A percentile compares a stretch with the other conserved stretches of the same genome.
phyloP scores from a whole-genome alignment of 2,329 filamentous ascomycete species.

The Conoideocrella luteorostrata region DNA sequence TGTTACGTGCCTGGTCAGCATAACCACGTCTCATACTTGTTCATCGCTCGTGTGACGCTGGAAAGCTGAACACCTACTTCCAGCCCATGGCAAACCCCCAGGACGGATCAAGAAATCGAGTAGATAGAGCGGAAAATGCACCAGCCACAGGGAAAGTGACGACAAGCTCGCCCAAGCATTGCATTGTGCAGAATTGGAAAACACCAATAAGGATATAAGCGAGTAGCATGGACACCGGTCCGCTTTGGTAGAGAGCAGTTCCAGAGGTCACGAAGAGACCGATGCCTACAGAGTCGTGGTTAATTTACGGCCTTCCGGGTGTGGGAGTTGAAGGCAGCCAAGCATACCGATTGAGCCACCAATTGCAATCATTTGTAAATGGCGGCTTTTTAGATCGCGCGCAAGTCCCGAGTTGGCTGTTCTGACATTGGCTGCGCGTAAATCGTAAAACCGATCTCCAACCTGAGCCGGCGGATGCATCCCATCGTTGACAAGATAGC shows the following conservation, averaged over 20 bases:
- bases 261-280: conserved; percentile 85
- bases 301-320: too few relatives aligned
- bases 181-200: conserved; percentile 89
- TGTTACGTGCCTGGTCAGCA: conserved; percentile 23
- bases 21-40: not conserved
- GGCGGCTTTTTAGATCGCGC: conserved; percentile 71
- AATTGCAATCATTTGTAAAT: conserved; percentile 97
- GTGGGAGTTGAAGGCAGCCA: too few relatives aligned
- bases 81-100: conserved; percentile 96
- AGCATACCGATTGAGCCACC: conserved; percentile 76
- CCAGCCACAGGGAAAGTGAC: conserved; percentile 87
- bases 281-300: conserved; percentile 47
- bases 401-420: conserved; percentile 71
- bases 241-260: conserved; percentile 61
- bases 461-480: too few relatives aligned
- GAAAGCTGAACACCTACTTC: conserved; percentile 53
- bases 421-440: conserved; percentile 57
- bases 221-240: conserved; percentile 70
- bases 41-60: too few relatives aligned
- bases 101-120: conserved; percentile 84
- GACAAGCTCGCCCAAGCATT: conserved; percentile 85
- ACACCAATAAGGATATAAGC: conserved; percentile 73
- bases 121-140: conserved; percentile 88
- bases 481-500: conserved; percentile 34
- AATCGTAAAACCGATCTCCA: conserved; percentile 46